These are phyloP conservation scores for Stagonosporopsis cucurbitacearum DNA, from an alignment of 2,329 filamentous ascomycete genomes.

Conservation along the genomic window DNA sequence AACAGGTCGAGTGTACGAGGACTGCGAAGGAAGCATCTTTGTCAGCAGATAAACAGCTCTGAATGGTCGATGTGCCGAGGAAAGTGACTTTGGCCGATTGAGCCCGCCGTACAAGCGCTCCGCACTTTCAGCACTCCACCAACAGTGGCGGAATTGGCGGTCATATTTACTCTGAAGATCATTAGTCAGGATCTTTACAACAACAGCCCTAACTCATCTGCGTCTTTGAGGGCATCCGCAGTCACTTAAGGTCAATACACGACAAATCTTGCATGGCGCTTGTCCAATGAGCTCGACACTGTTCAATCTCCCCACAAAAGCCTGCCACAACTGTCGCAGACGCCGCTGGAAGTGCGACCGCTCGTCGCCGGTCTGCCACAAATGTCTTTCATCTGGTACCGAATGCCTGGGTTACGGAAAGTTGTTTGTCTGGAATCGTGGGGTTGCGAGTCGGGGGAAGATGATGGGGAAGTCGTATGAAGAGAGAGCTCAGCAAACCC, in stretches of 20 bases:
- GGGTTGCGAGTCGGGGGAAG: conserved; percentile 59
- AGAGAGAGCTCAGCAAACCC: conserved; percentile 31
- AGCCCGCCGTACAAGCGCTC: conserved; percentile 23
- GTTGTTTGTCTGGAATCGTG: conserved; percentile 65
- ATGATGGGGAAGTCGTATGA: conserved; percentile 62
- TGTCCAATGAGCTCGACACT: conserved; percentile 42
- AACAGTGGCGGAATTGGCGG: conserved; percentile 23
- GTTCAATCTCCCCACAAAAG: conserved; percentile 44
- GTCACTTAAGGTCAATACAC: conserved; percentile 23
- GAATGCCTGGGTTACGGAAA: conserved; percentile 68
- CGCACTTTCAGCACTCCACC: conserved; percentile 3
- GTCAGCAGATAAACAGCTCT: conserved; percentile 13
- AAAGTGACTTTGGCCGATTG: conserved; percentile 19
- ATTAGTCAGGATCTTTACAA: conserved; percentile 23
- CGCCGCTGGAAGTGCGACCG: conserved; percentile 68
- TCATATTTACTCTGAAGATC: conserved; percentile 12
- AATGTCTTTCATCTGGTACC: conserved; percentile 62
- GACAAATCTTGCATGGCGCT: conserved; percentile 41
- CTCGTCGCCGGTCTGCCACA: conserved; percentile 65
- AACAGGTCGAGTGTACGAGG: conserved; percentile 16
- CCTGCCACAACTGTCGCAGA: conserved; percentile 68
- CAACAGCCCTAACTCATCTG: conserved; percentile 18
- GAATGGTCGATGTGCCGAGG: conserved; percentile 23
- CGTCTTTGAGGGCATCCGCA: conserved; percentile 14
- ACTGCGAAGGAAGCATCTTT: conserved; percentile 5